phyloP scores from a whole-genome alignment of 73 alveolate species.

The Stentor coeruleus region DNA sequence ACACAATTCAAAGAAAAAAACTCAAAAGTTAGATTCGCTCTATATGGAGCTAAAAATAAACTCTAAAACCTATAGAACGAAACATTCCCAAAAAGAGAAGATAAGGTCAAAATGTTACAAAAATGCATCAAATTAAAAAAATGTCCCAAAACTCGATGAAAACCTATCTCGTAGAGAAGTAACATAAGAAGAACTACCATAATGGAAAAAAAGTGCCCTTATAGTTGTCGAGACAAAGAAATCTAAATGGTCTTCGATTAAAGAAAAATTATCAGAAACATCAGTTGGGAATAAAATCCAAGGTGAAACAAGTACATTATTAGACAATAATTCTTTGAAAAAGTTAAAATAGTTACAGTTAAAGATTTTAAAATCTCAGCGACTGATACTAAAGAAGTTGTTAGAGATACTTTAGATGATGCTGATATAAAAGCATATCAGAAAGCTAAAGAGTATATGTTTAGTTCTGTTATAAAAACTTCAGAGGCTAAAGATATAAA shows the following conservation, averaged over 20 bases:
- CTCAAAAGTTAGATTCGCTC: not conserved
- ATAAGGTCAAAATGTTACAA: not conserved
- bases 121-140: conserved; percentile 11
- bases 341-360: not conserved
- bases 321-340: not conserved
- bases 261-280: not conserved
- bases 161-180: not conserved
- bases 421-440: not conserved
- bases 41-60: not conserved
- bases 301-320: not conserved
- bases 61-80: not conserved
- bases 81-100: conserved; percentile 14
- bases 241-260: not conserved
- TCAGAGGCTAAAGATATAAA: conserved; percentile 18
- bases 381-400: not conserved
- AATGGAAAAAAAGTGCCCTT: conserved; percentile 25
- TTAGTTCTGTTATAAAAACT: not conserved
- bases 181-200: not conserved
- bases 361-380: not conserved
- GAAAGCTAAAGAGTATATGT: not conserved
- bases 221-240: conserved; percentile 11
- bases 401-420: not conserved
- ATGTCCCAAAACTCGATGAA: not conserved
- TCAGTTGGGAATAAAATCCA: not conserved
- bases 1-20: too few species aligned